These are phyloP conservation scores for Halophytophthora batemanensis DNA, from an alignment of 352 stramenopile genomes.

Conservation along the genomic window DNA sequence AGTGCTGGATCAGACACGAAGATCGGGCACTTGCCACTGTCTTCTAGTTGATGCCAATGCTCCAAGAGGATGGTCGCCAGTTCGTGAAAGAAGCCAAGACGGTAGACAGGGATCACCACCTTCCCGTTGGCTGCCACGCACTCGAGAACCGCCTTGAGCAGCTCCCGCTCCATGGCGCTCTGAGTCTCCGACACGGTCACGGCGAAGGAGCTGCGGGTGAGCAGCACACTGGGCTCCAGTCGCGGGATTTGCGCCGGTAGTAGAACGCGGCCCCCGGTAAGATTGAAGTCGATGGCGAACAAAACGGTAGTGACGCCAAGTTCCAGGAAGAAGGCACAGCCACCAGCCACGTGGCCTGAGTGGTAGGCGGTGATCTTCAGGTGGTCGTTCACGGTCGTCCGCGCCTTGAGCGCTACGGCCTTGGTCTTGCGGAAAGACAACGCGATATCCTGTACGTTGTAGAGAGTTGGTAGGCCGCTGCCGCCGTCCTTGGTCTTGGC, in stretches of 20 bases:
- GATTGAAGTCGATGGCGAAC: conserved; percentile 80
- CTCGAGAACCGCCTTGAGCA: conserved; percentile 76
- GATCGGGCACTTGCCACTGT: conserved; percentile 44
- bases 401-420: conserved; percentile 48
- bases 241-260: conserved; percentile 67
- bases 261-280: conserved; percentile 66
- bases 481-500: conserved; percentile 39
- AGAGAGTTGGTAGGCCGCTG: conserved; percentile 48
- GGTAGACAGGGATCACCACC: conserved; percentile 81
- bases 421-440: conserved; percentile 50
- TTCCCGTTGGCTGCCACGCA: conserved; percentile 73
- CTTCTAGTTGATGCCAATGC: conserved; percentile 67
- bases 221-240: conserved; percentile 50
- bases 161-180: conserved; percentile 75
- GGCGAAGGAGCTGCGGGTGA: conserved; percentile 73
- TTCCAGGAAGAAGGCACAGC: conserved; percentile 76
- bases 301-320: conserved; percentile 68
- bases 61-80: conserved; percentile 65
- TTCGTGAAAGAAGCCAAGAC: conserved; percentile 80
- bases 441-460: conserved; percentile 58
- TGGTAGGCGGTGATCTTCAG: conserved; percentile 82
- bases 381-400: conserved; percentile 54
- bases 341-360: conserved; percentile 70
- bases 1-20: conserved; percentile 64
- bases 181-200: conserved; percentile 83